Evolutionary conservation across 1,139 yeast genomes (phyloP).

Genomic region (Diutina catenulata): DNA sequence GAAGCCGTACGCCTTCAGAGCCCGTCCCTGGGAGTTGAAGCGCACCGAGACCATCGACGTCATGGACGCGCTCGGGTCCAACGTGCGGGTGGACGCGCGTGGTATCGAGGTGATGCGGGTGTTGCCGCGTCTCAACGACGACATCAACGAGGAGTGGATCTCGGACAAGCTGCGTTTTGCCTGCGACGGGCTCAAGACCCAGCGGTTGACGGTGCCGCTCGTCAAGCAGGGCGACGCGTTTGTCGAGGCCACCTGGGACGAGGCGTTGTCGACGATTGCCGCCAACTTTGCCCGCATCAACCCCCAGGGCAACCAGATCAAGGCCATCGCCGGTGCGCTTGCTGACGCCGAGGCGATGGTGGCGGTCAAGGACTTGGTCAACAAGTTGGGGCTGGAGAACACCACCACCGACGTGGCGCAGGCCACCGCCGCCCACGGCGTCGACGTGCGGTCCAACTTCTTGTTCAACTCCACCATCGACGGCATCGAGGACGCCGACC

Average conservation of each 20-base stretch:
- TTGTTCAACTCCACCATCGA: constrained; percentile 70
- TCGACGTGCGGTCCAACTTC: constrained; percentile 71
- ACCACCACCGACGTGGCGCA: constrained; percentile 59
- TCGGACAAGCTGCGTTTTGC: constrained; percentile 83
- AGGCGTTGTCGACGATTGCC: constrained; percentile 63
- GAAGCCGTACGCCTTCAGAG: constrained; percentile 83
- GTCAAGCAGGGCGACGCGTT: constrained; percentile 62
- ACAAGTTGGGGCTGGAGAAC: constrained; percentile 73
- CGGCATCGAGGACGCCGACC: constrained; percentile 78
- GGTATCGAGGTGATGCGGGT: constrained; percentile 87
- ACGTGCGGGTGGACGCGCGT: constrained; percentile 75
- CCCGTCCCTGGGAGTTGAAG: constrained; percentile 91
- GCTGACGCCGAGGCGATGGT: constrained; percentile 78
- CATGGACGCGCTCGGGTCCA: constrained; percentile 74
- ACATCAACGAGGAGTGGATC: constrained; percentile 86
- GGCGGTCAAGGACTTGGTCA: constrained; percentile 68
- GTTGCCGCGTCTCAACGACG: constrained; percentile 77
- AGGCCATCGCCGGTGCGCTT: constrained; percentile 76
- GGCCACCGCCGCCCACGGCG: constrained; percentile 56
- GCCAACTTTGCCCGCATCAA: constrained; percentile 45
- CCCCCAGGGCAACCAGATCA: constrained; percentile 62
- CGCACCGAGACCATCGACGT: constrained; percentile 85
- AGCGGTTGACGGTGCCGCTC: constrained; percentile 75
- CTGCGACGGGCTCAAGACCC: constrained; percentile 77
- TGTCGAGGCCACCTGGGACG: constrained; percentile 80